Base-by-base conservation (phyloP, 352 stramenopile genomes). In the Phytophthora idaei region DNA sequence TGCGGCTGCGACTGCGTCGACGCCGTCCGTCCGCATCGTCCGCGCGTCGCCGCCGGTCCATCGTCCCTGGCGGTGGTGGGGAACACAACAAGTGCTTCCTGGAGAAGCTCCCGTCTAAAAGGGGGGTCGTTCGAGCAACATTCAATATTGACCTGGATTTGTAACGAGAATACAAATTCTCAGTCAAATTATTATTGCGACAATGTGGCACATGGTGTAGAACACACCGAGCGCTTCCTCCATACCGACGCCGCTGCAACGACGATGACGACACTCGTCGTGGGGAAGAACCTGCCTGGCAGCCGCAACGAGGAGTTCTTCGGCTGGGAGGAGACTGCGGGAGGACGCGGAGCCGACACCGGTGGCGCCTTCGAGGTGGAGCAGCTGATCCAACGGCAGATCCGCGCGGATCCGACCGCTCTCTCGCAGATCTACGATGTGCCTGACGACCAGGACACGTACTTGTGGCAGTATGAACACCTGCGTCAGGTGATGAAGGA, bases 401-500 rank as follows among this genome's bases (percentile, higher is more conserved):
- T 94, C 55, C 86, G 86, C 21, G 65, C 74, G 0, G 80, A 92
- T 57, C 77, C 86, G 29, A 89, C 70, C 32, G 78, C 72, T 27
- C 70, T 92, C 41, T 61, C 72, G 12, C 70, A 81, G 58, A 87
- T 94, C 59, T 94, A 92, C 76, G 74, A 84, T 61, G 78, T 88
- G 44, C 86, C 86, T 1, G 79, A 92, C 14, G 86, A 90, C 69
- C 83, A 90, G 56, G 82, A 94, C 81, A 85, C 85, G 64, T 92
- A 92, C 57, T 71, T 94, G 66, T 94, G 86, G 86, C 86, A 94
- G 67, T 94, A 92, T 67, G 86, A 94, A 69, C 86, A 94, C 63
- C 61, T 94, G 57, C 86, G 86, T 7, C 86, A 94, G 53, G 79
- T 92, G 28, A 90, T 94, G 82, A 91, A 92, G 65, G 86, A 94